phyloP scores from a whole-genome alignment of 2,329 filamentous ascomycete genomes.

The Chrysoporthe deuterocubensis region DNA sequence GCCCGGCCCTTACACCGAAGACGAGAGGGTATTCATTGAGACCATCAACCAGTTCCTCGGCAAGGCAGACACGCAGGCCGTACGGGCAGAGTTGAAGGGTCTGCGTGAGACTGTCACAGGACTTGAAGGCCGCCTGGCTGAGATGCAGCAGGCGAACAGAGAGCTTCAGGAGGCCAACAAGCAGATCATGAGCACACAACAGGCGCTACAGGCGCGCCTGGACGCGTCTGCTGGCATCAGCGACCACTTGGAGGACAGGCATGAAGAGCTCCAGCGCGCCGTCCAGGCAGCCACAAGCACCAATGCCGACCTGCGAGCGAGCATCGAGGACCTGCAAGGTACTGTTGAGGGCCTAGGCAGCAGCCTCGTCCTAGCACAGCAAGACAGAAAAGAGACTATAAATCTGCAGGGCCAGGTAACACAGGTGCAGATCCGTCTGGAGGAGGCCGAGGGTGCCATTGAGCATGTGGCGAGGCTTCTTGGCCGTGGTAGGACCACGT shows the following conservation, averaged over 20 bases:
- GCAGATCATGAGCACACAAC: not conserved
- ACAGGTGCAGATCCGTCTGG: constrained; percentile 2
- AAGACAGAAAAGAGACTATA: not conserved
- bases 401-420: not conserved
- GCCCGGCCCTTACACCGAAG: constrained; percentile 3
- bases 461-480: not conserved
- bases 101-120: not conserved
- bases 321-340: not conserved
- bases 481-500: not conserved
- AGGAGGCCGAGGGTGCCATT: not conserved
- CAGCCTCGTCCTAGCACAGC: not conserved
- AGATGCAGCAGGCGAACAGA: not conserved
- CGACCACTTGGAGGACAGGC: not conserved
- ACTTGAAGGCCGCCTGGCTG: not conserved
- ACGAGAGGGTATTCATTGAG: not conserved
- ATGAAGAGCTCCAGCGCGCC: not conserved
- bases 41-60: constrained; percentile 4
- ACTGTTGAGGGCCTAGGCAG: not conserved
- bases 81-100: not conserved
- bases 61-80: not conserved
- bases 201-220: not conserved
- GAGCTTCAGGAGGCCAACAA: not conserved
- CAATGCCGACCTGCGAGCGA: not conserved
- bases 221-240: not conserved
- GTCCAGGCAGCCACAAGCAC: not conserved